Conservation (phyloP, 371 early-diverging fungal species). For the Mucor lusitanicus region DNA sequence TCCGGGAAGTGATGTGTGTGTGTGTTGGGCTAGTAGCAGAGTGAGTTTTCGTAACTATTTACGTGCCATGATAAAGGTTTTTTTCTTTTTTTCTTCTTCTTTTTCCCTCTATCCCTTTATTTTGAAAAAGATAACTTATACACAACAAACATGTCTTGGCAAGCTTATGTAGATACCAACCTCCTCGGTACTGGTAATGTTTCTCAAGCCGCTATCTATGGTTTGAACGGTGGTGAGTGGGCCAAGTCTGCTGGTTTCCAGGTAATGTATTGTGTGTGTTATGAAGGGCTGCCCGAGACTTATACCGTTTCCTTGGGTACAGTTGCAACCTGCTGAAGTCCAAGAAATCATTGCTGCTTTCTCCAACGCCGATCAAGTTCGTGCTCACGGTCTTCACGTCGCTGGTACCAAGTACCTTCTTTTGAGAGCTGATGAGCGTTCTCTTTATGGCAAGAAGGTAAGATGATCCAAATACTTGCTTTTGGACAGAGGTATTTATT, state of each 20-base stretch:
- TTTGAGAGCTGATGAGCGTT: conserved; percentile 65
- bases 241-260: conserved; percentile 74
- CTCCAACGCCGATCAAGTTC: conserved; percentile 56
- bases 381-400: conserved; percentile 69
- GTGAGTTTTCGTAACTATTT: neutral
- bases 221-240: conserved; percentile 75
- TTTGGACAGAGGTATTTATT: too few species aligned
- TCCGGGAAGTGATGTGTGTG: neutral
- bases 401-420: conserved; percentile 75
- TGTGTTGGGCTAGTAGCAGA: neutral
- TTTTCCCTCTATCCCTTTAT: conserved; percentile 4
- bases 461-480: too few species aligned
- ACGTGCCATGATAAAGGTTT: neutral
- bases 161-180: conserved; percentile 84
- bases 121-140: neutral
- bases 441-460: conserved; percentile 84
- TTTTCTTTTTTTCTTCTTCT: neutral
- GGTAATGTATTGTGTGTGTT: conserved; percentile 37
- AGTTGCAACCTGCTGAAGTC: conserved; percentile 65
- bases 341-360: conserved; percentile 65
- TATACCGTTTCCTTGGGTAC: neutral
- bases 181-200: conserved; percentile 81
- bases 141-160: conserved; percentile 79
- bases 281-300: neutral
- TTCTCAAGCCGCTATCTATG: conserved; percentile 76